These are phyloP conservation scores for Boletellus sp. DNA, from an alignment of 768 basidiomycete genomes.

Conservation along the genomic window DNA sequence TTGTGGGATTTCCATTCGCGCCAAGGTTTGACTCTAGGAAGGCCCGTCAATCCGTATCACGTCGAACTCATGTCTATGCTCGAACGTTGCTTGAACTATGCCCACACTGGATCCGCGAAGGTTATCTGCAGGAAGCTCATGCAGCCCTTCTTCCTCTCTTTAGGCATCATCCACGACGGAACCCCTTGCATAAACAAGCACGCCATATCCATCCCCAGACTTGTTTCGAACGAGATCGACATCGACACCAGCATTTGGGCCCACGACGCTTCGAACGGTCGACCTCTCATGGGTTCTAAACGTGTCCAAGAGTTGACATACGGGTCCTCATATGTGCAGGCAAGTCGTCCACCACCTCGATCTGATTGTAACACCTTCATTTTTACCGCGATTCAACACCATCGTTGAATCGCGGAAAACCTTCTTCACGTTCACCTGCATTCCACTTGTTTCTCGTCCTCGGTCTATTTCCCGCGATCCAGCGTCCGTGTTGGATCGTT, in stretches of 20 bases:
- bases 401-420: too few relatives aligned
- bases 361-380: too few relatives aligned
- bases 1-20: neutral
- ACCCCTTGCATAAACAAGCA: neutral
- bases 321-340: neutral
- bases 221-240: neutral
- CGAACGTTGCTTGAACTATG: constrained; percentile 3
- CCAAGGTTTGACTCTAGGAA: neutral
- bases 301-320: constrained; percentile 1
- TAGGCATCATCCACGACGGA: neutral
- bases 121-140: neutral
- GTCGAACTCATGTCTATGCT: constrained; percentile 10
- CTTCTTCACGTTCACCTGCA: too few relatives aligned
- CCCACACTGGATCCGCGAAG: neutral
- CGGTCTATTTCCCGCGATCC: too few relatives aligned
- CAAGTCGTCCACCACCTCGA: too few relatives aligned
- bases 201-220: neutral
- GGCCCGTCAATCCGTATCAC: neutral
- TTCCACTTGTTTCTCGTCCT: neutral
- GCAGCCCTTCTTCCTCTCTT: neutral
- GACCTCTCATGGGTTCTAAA: neutral
- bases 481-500: too few relatives aligned
- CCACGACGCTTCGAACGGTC: accelerated
- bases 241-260: neutral
- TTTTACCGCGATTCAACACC: too few relatives aligned